phyloP scores from a whole-genome alignment of 306 rosid species.

The Castanea crenata region DNA sequence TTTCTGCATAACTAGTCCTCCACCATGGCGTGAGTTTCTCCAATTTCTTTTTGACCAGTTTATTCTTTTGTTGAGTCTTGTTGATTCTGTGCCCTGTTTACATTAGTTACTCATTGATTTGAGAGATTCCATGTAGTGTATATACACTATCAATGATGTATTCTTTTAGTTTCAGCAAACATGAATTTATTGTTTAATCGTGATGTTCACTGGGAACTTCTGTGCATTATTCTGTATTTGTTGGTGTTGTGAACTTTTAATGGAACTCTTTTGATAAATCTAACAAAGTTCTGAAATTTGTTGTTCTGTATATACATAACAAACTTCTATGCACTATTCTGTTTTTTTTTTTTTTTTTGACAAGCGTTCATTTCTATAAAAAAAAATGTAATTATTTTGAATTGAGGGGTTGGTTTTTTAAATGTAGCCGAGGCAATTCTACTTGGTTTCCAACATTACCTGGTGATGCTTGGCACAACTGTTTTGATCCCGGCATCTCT shows the following conservation, averaged over 20 bases:
- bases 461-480: constrained; percentile 97
- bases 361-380: neutral
- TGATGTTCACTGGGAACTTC: neutral
- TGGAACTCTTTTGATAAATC: neutral
- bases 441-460: constrained; percentile 96
- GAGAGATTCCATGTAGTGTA: too few species aligned
- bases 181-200: neutral
- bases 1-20: constrained; percentile 97
- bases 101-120: too few species aligned
- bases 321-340: neutral
- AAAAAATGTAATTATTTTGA: constrained; percentile 13
- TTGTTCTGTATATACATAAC: too few species aligned
- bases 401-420: constrained; percentile 16
- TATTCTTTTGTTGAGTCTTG: neutral
- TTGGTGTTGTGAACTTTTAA: neutral
- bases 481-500: constrained; percentile 87
- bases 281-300: neutral
- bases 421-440: constrained; percentile 90
- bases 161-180: neutral
- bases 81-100: neutral
- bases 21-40: constrained; percentile 91
- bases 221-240: neutral
- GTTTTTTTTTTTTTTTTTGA: neutral
- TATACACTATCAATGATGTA: too few species aligned
- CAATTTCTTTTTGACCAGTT: neutral